phyloP scores from a whole-genome alignment of 208 protist species.

The Sergeia podlipaevii region DNA sequence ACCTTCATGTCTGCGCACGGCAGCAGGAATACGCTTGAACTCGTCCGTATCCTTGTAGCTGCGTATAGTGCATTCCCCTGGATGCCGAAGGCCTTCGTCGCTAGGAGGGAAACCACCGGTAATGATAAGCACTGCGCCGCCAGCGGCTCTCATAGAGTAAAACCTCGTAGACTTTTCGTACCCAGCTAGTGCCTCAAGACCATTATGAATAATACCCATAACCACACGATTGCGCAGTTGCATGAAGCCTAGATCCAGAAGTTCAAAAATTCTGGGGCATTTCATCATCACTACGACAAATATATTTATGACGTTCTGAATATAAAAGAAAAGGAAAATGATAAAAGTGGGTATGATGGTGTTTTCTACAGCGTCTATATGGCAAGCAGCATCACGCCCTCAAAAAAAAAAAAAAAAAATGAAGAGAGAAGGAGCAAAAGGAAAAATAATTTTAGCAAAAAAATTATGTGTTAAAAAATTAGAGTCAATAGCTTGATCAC shows the following conservation, averaged over 20 bases:
- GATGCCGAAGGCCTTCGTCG: conserved; percentile 41
- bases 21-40: conserved; percentile 59
- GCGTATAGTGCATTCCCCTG: conserved; percentile 40
- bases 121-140: conserved; percentile 65
- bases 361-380: too few relatives aligned
- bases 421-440: too few relatives aligned
- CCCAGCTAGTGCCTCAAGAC: conserved; percentile 58
- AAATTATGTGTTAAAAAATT: too few relatives aligned
- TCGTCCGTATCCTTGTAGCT: conserved; percentile 28
- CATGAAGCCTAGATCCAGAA: conserved; percentile 68
- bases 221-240: conserved; percentile 77
- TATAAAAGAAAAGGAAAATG: too few relatives aligned
- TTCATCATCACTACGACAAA: too few relatives aligned
- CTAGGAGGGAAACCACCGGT: conserved; percentile 78
- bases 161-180: conserved; percentile 34
- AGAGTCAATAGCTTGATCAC: too few relatives aligned
- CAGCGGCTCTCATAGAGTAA: conserved; percentile 56
- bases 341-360: too few relatives aligned
- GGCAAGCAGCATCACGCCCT: too few relatives aligned
- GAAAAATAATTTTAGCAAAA: too few relatives aligned
- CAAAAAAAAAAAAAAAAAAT: too few relatives aligned
- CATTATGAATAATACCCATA: conserved; percentile 91
- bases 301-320: too few relatives aligned
- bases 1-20: conserved; percentile 63
- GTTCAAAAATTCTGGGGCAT: conserved; percentile 43